These are phyloP conservation scores for Penicillium sp. DNA, from an alignment of 2,329 filamentous ascomycete genomes.

Conservation along the genomic window DNA sequence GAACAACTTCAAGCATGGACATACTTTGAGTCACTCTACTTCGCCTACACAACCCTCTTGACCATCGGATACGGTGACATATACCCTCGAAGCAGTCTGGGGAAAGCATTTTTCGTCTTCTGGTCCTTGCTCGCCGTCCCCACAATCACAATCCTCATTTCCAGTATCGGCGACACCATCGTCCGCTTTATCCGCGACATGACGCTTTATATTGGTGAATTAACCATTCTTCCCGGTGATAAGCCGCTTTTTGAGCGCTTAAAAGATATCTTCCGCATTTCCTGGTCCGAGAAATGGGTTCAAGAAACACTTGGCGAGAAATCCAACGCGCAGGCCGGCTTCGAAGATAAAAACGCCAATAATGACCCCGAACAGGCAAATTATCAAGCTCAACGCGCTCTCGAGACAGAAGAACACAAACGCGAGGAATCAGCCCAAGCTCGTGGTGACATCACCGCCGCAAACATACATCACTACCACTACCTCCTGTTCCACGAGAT, in stretches of 20 bases:
- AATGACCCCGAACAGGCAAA: not conserved
- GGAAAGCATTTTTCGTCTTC: constrained; percentile 41
- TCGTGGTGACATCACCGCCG: constrained; percentile 44
- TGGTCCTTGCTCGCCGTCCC: constrained; percentile 43
- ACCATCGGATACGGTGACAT: constrained; percentile 45
- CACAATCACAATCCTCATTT: constrained; percentile 42
- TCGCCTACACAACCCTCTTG: constrained; percentile 39
- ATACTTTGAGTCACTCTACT: constrained; percentile 42
- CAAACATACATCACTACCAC: constrained; percentile 53
- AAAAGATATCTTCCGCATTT: constrained; percentile 24
- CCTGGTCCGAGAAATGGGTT: constrained; percentile 19
- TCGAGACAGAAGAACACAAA: constrained; percentile 44
- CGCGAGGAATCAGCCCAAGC: constrained; percentile 43
- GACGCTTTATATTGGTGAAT: constrained; percentile 56
- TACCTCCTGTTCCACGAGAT: constrained; percentile 41
- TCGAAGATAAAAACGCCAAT: constrained; percentile 1
- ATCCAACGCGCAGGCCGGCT: not conserved
- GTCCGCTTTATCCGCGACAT: constrained; percentile 55
- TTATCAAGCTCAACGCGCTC: constrained; percentile 31
- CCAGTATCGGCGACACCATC: constrained; percentile 39
- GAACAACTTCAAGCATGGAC: constrained; percentile 34
- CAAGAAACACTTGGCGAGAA: constrained; percentile 16
- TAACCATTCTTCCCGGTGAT: constrained; percentile 56
- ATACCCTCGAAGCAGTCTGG: constrained; percentile 33
- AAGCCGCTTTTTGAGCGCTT: constrained; percentile 34